Conservation (phyloP, 176 grass and related monocot genomes). For the Triticum aestivum region DNA sequence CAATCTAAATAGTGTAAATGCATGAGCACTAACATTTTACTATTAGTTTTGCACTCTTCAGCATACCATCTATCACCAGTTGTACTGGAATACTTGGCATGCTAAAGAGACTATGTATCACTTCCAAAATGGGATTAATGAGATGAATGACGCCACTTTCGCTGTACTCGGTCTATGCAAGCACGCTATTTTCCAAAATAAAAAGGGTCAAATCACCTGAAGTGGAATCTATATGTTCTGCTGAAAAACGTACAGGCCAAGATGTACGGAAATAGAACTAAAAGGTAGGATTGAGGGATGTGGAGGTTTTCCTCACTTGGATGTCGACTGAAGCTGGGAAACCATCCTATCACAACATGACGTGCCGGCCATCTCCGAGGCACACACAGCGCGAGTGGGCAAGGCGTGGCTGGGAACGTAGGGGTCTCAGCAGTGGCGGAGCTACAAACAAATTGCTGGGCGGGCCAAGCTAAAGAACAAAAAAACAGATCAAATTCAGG, state of each 20-base stretch:
- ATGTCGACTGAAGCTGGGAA: slow-evolving; percentile 63
- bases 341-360: slow-evolving; percentile 78
- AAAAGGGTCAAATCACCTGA: not conserved
- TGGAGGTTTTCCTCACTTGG: slow-evolving; percentile 47
- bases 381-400: not conserved
- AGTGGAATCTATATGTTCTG: slow-evolving; percentile 3
- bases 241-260: not conserved
- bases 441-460: no score
- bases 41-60: not conserved
- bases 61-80: not conserved
- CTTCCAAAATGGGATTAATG: not conserved
- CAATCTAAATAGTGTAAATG: not conserved
- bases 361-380: slow-evolving; percentile 32
- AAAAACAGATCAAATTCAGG: no score
- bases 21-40: not conserved
- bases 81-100: not conserved
- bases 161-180: not conserved
- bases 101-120: not conserved
- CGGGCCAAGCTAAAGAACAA: no score
- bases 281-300: not conserved
- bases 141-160: not conserved
- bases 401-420: not conserved
- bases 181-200: not conserved
- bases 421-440: no score
- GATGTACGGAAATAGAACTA: not conserved